These are phyloP conservation scores for Cryomyces minteri DNA, from an alignment of 495 filamentous ascomycete genomes.

Conservation along the genomic window DNA sequence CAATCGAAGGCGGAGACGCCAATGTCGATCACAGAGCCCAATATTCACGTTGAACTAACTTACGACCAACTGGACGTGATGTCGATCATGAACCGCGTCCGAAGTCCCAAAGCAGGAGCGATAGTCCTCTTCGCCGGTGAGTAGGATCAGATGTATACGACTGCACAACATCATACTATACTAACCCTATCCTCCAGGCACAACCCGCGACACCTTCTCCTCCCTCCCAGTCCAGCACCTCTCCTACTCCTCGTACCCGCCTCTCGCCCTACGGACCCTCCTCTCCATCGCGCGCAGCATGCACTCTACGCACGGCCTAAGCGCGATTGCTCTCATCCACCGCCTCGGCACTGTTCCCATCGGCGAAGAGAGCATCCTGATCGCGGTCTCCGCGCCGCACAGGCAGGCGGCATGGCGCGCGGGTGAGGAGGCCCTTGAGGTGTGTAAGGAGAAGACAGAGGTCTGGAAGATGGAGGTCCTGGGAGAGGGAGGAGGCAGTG, in stretches of 20 bases:
- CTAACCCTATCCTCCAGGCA: constrained; percentile 31
- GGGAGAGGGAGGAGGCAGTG: constrained; percentile 37
- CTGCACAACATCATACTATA: neutral
- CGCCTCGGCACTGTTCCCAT: constrained; percentile 76
- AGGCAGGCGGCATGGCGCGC: constrained; percentile 76
- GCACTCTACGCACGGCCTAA: constrained; percentile 37
- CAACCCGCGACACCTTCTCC: constrained; percentile 72
- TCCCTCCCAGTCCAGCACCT: constrained; percentile 57
- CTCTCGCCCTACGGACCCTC: constrained; percentile 61
- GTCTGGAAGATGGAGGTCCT: constrained; percentile 96
- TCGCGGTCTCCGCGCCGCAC: constrained; percentile 75
- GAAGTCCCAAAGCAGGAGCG: constrained; percentile 67
- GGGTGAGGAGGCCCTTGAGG: constrained; percentile 79
- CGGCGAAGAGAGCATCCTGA: constrained; percentile 78
- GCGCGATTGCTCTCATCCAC: constrained; percentile 62
- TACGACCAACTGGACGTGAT: constrained; percentile 39
- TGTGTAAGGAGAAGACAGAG: constrained; percentile 69
- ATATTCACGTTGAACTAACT: constrained; percentile 44
- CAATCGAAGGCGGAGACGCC: too few species aligned
- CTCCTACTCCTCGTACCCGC: constrained; percentile 64
- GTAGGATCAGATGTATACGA: neutral
- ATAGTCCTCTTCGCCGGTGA: constrained; percentile 73
- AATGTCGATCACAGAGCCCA: neutral
- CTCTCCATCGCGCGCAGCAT: constrained; percentile 43
- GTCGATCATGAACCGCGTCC: constrained; percentile 43